Evolutionary conservation across 2,329 filamentous ascomycete species (phyloP).

Genomic region (Hypoxylon sp.): DNA sequence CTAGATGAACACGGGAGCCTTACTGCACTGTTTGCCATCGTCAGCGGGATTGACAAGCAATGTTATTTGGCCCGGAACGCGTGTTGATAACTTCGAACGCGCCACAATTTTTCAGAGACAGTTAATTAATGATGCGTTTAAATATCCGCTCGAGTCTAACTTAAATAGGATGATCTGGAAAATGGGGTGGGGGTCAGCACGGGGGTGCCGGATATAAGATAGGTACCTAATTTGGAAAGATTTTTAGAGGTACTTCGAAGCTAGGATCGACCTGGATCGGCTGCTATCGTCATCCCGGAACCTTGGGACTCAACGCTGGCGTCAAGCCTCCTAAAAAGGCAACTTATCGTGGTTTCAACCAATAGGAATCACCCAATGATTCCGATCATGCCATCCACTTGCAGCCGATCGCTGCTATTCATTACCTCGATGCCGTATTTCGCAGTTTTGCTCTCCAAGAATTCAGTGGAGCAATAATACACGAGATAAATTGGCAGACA

Average conservation of each 20-base stretch:
- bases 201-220: no score
- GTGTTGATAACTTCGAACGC: conserved; percentile 50
- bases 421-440: neutral
- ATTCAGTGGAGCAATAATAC: no score
- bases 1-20: conserved; percentile 59
- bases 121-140: neutral
- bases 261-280: neutral
- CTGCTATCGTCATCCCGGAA: neutral
- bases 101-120: conserved; percentile 46
- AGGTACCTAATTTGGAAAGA: neutral
- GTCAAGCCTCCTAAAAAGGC: neutral
- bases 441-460: neutral
- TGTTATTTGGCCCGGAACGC: conserved; percentile 54
- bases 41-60: conserved; percentile 62
- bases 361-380: neutral
- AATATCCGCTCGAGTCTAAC: neutral
- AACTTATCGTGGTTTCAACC: neutral
- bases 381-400: neutral
- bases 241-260: neutral
- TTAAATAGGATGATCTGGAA: no score
- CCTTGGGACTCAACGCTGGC: neutral
- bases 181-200: no score
- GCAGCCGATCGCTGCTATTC: neutral
- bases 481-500: neutral
- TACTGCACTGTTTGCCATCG: conserved; percentile 58